Conservation (phyloP, 768 basidiomycete species). For the Heimioporus sp. region DNA sequence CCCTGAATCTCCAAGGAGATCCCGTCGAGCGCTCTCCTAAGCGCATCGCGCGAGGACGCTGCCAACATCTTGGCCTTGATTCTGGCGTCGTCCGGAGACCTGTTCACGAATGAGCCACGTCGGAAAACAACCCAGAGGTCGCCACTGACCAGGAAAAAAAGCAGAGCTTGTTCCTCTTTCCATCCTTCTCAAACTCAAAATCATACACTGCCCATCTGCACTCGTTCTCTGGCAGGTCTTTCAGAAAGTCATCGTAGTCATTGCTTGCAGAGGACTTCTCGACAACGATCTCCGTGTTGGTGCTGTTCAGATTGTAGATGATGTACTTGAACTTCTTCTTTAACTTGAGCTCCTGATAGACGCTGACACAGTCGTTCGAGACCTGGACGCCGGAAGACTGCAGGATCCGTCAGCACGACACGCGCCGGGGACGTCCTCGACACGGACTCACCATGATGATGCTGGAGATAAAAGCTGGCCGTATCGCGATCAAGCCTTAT, state of each 20-base stretch:
- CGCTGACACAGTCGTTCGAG: conserved; percentile 45
- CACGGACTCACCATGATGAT: conserved; percentile 30
- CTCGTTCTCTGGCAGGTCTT: conserved; percentile 65
- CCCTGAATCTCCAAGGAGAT: conserved; percentile 84
- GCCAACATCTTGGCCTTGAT: conserved; percentile 92
- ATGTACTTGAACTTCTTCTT: conserved; percentile 77
- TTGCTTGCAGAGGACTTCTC: conserved; percentile 51
- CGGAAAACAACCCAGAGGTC: neutral
- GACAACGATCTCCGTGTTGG: conserved; percentile 70
- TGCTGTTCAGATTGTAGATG: conserved; percentile 65
- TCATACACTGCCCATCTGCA: conserved; percentile 93
- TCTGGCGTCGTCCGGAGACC: conserved; percentile 85
- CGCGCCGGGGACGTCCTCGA: neutral
- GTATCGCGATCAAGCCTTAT: conserved; percentile 21
- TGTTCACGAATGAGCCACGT: conserved; percentile 28
- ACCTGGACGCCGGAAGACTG: conserved; percentile 45
- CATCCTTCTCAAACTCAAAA: conserved; percentile 77
- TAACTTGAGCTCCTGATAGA: conserved; percentile 21
- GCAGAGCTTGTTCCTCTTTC: conserved; percentile 81
- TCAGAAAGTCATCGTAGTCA: conserved; percentile 73
- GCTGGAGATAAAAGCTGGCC: conserved; percentile 16
- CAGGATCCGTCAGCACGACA: neutral
- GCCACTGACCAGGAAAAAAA: conserved; percentile 83
- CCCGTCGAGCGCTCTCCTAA: conserved; percentile 75
- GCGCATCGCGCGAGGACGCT: conserved; percentile 86